Conservation (phyloP, 495 filamentous ascomycete genomes). For the Hyaloscypha hepaticicola region DNA sequence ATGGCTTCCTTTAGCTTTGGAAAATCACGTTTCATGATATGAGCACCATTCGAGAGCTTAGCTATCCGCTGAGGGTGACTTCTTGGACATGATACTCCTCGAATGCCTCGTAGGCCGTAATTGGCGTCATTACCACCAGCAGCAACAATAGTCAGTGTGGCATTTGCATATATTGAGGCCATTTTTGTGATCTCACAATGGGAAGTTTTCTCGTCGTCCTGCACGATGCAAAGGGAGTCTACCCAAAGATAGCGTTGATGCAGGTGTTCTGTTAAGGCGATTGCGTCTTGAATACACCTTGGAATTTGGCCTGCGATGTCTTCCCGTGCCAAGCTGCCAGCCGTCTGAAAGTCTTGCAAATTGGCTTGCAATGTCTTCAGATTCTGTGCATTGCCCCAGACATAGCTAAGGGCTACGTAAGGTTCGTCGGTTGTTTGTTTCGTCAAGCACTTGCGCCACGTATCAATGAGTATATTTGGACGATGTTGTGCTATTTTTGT, state of each 20-base stretch:
- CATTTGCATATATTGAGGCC: slow-evolving; percentile 31
- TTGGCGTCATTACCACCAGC: slow-evolving; percentile 23
- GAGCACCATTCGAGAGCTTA: not conserved
- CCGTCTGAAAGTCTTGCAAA: too few species aligned
- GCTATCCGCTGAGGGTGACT: not conserved
- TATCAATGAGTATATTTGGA: too few species aligned
- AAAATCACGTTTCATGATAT: not conserved
- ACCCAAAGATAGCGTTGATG: slow-evolving; percentile 33
- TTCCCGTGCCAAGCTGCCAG: too few species aligned
- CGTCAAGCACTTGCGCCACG: too few species aligned
- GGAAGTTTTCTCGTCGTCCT: slow-evolving; percentile 29
- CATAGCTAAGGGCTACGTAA: too few species aligned
- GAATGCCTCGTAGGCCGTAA: slow-evolving; percentile 11
- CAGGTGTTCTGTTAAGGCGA: slow-evolving; percentile 15
- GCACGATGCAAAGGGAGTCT: slow-evolving; percentile 33
- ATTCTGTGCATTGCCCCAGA: too few species aligned
- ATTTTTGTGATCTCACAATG: slow-evolving; percentile 25
- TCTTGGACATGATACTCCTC: slow-evolving; percentile 2
- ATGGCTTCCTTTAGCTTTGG: too few species aligned
- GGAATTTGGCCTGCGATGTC: too few species aligned
- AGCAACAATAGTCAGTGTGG: slow-evolving; percentile 31
- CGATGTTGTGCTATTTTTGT: too few species aligned
- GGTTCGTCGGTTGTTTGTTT: too few species aligned
- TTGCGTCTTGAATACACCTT: slow-evolving; percentile 21
- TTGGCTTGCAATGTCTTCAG: too few species aligned